phyloP scores from a whole-genome alignment of 306 rosid species.

The Trifolium dubium region DNA sequence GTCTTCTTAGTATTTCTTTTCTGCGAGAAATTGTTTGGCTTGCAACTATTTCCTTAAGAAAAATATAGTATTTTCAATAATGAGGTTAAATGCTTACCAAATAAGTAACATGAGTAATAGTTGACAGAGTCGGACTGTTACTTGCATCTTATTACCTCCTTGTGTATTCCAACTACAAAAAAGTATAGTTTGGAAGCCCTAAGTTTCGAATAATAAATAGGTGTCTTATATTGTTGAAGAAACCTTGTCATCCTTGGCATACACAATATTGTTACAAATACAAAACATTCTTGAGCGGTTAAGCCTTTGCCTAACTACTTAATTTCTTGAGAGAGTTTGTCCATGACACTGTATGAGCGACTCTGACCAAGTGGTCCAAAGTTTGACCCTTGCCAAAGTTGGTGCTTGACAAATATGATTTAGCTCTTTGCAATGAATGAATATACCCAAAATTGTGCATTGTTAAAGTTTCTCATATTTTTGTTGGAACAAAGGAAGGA shows the following conservation, averaged over 20 bases:
- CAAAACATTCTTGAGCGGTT: slow-evolving; percentile 1
- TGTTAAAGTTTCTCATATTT: not conserved
- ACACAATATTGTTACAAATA: slow-evolving; percentile 1
- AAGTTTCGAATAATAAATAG: not conserved
- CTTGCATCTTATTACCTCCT: not conserved
- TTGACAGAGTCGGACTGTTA: not conserved
- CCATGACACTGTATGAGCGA: too few species aligned
- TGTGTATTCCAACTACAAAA: not conserved
- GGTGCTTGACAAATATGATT: slow-evolving; percentile 5
- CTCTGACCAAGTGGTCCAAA: not conserved
- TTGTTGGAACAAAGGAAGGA: slow-evolving; percentile 18
- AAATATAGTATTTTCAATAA: slow-evolving; percentile 3
- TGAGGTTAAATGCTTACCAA: not conserved
- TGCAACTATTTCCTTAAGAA: not conserved
- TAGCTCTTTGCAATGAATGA: slow-evolving; percentile 13
- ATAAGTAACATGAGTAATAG: not conserved
- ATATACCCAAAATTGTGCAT: not conserved
- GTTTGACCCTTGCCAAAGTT: slow-evolving; percentile 8
- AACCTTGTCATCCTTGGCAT: not conserved
- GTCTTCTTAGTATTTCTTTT: not conserved
- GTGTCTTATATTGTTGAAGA: not conserved
- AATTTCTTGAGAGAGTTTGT: too few species aligned
- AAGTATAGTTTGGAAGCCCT: not conserved
- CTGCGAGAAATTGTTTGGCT: not conserved
- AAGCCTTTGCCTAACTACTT: too few species aligned